Evolutionary conservation across 768 basidiomycete genomes (phyloP), one percentile per base, ranked within the genome.

Genomic region (Trametopsis cervina): DNA sequence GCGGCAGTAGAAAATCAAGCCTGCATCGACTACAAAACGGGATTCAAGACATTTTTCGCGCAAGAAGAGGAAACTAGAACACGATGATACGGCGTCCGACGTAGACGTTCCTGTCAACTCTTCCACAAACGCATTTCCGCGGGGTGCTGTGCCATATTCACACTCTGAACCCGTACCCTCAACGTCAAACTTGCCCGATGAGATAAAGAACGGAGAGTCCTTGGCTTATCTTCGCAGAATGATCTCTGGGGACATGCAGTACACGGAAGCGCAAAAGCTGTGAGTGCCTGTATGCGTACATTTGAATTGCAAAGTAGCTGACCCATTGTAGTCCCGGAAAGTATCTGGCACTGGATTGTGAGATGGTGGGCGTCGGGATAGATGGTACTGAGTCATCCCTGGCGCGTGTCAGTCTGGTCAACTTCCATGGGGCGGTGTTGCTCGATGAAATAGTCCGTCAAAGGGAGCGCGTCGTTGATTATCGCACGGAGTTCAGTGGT

Each of bases 321-420:
- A n/a, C 24, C 17, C n/a, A 18, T 4, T 23, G 17, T 20, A 60
- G 58, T 24, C 78, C 80, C 3, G 85, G 85, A 41, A 83, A 77
- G 59, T 86, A 86, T 53, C 68, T 96, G 37, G 81, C 91, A 0
- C 69, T 99, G 23, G 95, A 99, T 65, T 98, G 95, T 58, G 95
- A 98, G 66, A 96, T 98, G 92, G 94, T 98, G 10, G 93, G 93
- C 4, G 77, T 95, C n/a, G 92, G 92, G 0, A 73, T 80, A n/a
- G 74, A 83, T 21, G 90, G 89, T 18, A 66, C 65, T 2, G 90
- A 95, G 61, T 91, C 88, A 0, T 83, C 85, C 0, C 75, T 96
- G 12, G 94, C 92, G 1, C 82, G 94, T 25, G 88, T 95, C 53
- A 89, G 86, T 43, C 61, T 96, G 35, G 91, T 97, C 48, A 95